Conservation (phyloP, 257 asterid genomes). For the Petunia secreta region DNA sequence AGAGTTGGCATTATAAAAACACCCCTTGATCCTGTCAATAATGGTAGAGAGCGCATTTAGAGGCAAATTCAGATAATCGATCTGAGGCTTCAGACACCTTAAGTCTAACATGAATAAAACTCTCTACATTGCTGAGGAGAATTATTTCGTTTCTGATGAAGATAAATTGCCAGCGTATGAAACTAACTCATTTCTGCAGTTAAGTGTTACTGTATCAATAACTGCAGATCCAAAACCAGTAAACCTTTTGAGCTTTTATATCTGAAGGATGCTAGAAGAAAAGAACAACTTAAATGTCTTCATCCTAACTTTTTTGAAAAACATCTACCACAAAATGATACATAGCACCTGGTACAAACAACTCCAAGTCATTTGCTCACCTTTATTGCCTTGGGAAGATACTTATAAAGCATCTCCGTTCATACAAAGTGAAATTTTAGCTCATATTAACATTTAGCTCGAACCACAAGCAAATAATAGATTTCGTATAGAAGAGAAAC, state of each 20-base stretch:
- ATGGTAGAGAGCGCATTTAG: neutral
- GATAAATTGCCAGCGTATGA: neutral
- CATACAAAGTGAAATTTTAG: neutral
- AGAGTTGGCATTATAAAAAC: neutral
- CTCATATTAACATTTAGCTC: neutral
- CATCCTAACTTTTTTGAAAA: neutral
- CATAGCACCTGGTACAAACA: neutral
- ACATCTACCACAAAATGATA: constrained; percentile 9
- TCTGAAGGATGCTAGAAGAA: constrained; percentile 5
- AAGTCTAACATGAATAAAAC: constrained; percentile 20
- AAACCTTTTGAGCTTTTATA: constrained; percentile 5
- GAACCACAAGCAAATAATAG: constrained; percentile 9
- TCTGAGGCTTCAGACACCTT: constrained; percentile 3
- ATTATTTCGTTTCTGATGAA: neutral
- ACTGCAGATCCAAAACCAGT: constrained; percentile 8
- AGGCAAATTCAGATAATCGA: neutral
- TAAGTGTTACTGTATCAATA: neutral
- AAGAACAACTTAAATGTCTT: neutral
- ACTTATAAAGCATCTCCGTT: neutral
- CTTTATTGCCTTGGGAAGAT: constrained; percentile 3
- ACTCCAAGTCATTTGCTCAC: constrained; percentile 6
- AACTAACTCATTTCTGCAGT: neutral
- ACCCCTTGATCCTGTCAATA: neutral
- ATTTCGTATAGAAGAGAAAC: constrained; percentile 15
- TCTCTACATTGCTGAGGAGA: neutral